Evolutionary conservation across 208 protist species (phyloP), one percentile per base, ranked within the genome.

Genomic region (Trypanosoma cruzi): DNA sequence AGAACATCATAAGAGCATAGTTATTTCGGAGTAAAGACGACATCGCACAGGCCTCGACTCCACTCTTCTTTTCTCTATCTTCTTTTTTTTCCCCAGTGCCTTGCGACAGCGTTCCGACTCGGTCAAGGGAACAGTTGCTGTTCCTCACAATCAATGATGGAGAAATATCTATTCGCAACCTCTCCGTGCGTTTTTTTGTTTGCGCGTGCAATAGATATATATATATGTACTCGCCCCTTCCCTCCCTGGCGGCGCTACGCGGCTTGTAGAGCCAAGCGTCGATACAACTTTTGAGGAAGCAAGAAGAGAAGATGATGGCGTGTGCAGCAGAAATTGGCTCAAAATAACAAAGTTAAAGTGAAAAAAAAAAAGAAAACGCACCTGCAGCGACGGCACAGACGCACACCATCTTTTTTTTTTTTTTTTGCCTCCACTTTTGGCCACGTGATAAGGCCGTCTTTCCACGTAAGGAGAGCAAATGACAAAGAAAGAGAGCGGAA

Each of bases 1-100:
- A 93, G 64, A 89, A 95, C 77, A 90, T 78, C 52, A 95, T 71
- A 20, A 84, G 78, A 49, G 90, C 90, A 79, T 90, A 95, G 64
- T 89, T 80, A 22, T 65, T 85, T 36, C 90, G 90, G 14, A 91
- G 77, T n/a, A 77, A 68, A 2, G 65, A 75, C 48, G 79, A 65
- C 42, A 80, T 80, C 78, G 86, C 11, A 11, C 62, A 32, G 6
- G 28, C 44, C 44, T 57, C 53, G 14, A 40, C 37, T 26, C 55
- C 44, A 28, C 36, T 73, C 5, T 76, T 44, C 63, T 71, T 67
- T 50, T 71, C 32, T 67, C 26, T 54, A 63, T 4, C 52, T 28
- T 37, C 44, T 46, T 37, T 20, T 29, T 56, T 64, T 31, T 36
- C 18, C 6, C 49, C 53, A 53, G 54, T 72, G 59, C 6, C 36